Conservation (phyloP, 2,329 filamentous ascomycete genomes). For the Massarina eburnea region DNA sequence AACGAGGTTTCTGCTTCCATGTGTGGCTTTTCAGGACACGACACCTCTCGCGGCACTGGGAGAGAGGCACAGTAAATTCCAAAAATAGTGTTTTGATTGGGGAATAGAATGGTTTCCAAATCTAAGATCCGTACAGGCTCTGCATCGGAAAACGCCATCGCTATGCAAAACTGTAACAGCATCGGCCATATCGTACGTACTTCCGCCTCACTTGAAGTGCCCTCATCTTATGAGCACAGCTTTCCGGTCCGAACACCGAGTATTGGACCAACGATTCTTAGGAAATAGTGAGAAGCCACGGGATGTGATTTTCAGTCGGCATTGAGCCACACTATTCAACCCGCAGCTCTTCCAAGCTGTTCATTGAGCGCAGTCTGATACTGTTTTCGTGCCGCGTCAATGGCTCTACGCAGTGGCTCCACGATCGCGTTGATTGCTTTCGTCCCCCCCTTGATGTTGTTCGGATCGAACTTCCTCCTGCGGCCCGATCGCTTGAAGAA, state of each 20-base stretch:
- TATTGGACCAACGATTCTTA: no score
- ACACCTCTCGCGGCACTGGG: not conserved
- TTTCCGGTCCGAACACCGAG: not conserved
- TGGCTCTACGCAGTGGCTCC: conserved; percentile 69
- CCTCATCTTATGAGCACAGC: not conserved
- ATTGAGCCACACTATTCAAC: not conserved
- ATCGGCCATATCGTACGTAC: not conserved
- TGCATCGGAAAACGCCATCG: conserved; percentile 36
- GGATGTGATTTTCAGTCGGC: not conserved
- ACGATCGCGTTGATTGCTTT: conserved; percentile 76
- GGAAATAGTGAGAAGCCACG: no score
- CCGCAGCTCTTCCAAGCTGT: conserved; percentile 46
- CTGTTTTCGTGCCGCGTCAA: conserved; percentile 69
- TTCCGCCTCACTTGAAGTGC: not conserved
- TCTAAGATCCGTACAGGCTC: no score
- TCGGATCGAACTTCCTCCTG: conserved; percentile 69
- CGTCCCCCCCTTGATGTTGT: conserved; percentile 71
- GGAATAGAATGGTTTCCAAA: no score
- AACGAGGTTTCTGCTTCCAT: no score
- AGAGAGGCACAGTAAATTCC: not conserved
- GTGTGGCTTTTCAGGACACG: not conserved
- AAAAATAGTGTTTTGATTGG: not conserved
- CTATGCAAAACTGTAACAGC: conserved; percentile 25
- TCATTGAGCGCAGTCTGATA: conserved; percentile 62
- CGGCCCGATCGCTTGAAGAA: conserved; percentile 72